A percentile compares a stretch with the other conserved stretches of the same genome.
phyloP scores from a whole-genome alignment of 1,284 basidiomycete species.

The Earliella scabrosa region DNA sequence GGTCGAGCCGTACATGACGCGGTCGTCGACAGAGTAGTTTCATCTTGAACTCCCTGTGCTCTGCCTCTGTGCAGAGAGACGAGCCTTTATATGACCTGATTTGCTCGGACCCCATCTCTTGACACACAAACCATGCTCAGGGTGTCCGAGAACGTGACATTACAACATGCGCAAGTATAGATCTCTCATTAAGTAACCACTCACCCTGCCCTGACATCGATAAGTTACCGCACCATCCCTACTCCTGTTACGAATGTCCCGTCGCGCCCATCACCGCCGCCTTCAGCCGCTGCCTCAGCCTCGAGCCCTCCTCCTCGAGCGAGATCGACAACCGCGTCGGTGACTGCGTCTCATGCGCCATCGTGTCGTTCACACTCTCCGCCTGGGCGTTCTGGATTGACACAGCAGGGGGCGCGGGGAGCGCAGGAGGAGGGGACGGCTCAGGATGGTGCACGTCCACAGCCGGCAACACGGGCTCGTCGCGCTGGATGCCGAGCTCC shows the following conservation, averaged over 20 bases:
- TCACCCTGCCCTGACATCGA: too few species aligned
- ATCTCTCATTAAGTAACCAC: too few species aligned
- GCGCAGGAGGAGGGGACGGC: background rate
- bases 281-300: constrained; percentile 32
- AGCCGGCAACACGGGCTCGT: constrained; percentile 13
- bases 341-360: background rate
- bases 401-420: background rate
- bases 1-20: constrained; percentile 20
- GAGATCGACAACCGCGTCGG: constrained; percentile 4
- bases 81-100: too few species aligned
- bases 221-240: too few species aligned
- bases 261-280: constrained; percentile 32
- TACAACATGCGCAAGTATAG: too few species aligned
- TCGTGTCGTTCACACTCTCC: background rate
- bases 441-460: background rate
- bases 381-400: background rate
- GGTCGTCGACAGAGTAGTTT: too few species aligned
- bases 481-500: constrained; percentile 31
- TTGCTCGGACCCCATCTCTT: too few species aligned
- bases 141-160: too few species aligned
- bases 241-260: too few species aligned
- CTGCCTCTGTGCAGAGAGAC: too few species aligned
- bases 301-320: constrained; percentile 24
- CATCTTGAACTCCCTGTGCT: too few species aligned
- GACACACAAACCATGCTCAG: too few species aligned